phyloP scores from a whole-genome alignment of 306 rosid genomes.

The Castanopsis chinensis region DNA sequence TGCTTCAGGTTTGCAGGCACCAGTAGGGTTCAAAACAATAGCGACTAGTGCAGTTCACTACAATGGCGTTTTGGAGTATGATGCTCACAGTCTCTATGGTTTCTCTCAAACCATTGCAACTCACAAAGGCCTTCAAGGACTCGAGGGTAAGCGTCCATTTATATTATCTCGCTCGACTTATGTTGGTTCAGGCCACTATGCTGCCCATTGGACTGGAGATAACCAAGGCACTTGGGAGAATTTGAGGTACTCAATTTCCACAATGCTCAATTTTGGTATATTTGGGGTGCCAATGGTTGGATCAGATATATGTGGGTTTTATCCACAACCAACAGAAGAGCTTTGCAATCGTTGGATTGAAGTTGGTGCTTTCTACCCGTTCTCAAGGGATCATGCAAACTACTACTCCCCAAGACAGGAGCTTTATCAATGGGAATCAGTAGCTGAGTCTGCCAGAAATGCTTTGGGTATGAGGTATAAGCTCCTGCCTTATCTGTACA shows the following conservation, averaged over 20 bases:
- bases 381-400: slow-evolving; percentile 95
- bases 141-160: slow-evolving; percentile 84
- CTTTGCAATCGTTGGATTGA: slow-evolving; percentile 98
- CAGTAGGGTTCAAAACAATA: slow-evolving; percentile 84
- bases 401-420: slow-evolving; percentile 91
- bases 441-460: slow-evolving; percentile 81
- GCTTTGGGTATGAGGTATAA: slow-evolving; percentile 85
- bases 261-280: slow-evolving; percentile 88
- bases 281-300: slow-evolving; percentile 99
- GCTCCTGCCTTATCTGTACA: slow-evolving; percentile 88
- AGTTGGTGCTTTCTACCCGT: slow-evolving; percentile 95
- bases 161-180: slow-evolving; percentile 82
- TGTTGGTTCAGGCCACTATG: slow-evolving; percentile 86
- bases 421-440: slow-evolving; percentile 95
- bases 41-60: slow-evolving; percentile 94
- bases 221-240: slow-evolving; percentile 87
- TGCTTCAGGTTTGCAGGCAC: slow-evolving; percentile 80
- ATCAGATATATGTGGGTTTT: slow-evolving; percentile 92
- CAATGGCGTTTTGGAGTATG: slow-evolving; percentile 84
- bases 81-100: slow-evolving; percentile 95
- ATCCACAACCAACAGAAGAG: slow-evolving; percentile 89
- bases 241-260: slow-evolving; percentile 79
- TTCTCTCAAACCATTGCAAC: slow-evolving; percentile 86
- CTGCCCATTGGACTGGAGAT: slow-evolving; percentile 99
- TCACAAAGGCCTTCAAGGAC: slow-evolving; percentile 76